Percentiles rank a stretch among this genome's conserved stretches.
phyloP scores from a whole-genome alignment of 768 basidiomycete species.

The Naganishia randhawae region DNA sequence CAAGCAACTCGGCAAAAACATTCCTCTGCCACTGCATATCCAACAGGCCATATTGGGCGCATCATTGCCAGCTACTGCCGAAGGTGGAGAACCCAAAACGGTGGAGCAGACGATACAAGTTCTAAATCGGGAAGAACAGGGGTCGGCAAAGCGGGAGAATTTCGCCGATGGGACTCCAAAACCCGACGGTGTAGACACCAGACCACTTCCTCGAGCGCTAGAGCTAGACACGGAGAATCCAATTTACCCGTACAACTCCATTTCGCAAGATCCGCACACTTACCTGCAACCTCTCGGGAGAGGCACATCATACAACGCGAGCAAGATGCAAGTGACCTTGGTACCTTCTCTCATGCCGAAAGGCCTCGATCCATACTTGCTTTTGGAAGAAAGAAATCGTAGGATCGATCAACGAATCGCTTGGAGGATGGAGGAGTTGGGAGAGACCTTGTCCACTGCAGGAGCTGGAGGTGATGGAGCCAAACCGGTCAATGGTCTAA shows the following conservation, averaged over 20 bases:
- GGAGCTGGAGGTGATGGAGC: constrained; percentile 69
- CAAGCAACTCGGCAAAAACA: constrained; percentile 44
- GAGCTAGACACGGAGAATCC: constrained; percentile 75
- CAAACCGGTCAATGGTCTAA: constrained; percentile 52
- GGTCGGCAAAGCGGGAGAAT: not conserved
- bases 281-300: constrained; percentile 58
- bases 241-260: constrained; percentile 90
- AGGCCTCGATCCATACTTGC: constrained; percentile 85
- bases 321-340: constrained; percentile 59
- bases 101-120: constrained; percentile 48
- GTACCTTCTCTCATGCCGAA: constrained; percentile 85
- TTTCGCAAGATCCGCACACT: constrained; percentile 60
- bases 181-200: constrained; percentile 2
- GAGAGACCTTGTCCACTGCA: constrained; percentile 63
- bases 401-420: constrained; percentile 83
- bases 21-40: constrained; percentile 47
- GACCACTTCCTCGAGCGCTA: constrained; percentile 50
- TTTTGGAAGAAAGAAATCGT: constrained; percentile 85
- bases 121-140: constrained; percentile 32
- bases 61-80: constrained; percentile 29
- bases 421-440: constrained; percentile 81
- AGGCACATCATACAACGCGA: constrained; percentile 58
- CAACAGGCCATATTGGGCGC: constrained; percentile 44
- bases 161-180: constrained; percentile 28
- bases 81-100: constrained; percentile 35